Base-by-base conservation (phyloP, 768 basidiomycete species). In the Austroboletus festivus region DNA sequence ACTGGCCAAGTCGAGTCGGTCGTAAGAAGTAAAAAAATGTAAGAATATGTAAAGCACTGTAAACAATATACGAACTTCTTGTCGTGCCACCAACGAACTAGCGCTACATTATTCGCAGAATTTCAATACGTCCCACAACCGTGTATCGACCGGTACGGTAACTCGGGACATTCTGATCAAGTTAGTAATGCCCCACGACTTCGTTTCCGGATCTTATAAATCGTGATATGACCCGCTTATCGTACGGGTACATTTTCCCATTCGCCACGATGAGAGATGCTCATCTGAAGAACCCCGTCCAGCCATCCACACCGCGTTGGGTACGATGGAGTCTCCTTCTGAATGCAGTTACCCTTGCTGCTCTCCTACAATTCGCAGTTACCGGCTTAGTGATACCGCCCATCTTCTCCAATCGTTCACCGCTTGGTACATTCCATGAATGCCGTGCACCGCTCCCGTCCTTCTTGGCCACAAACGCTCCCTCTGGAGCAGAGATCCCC, bases 301-400 rank as follows among this genome's bases (percentile, higher is more conserved):
- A 44, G 23, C 33, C 44, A 20, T 33, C 46, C 31, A 33, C 35
- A 37, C 47, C 55, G 9, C 34, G 37, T 16, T 54, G 58, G 58
- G 47, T 30, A 12, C 49, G 47, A 45, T 58, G 59, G 44, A 58
- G 55, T 39, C 43, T 60, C 18, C 16, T 58, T 12, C 13, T 60
- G 20, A 61, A 50, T 22, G 45, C 30, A 5, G 47, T 51, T 13
- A 30, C 20, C 5, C 11, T 57, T n/a, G 52, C 52, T 26, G 47
- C 31, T 30, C 35, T 60, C n/a, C 26, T 61, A 11, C 55, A 50
- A 19, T 18, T 38, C 18, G 26, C 12, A 3, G 26, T 39, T 26
- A 51, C 13, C 24, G n/a, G 28, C 1, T 2, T 24, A 28, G n/a
- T n/a, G n/a, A 38, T 42, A 20, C 33, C 21, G 6, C 38, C 33